A percentile compares a stretch with the other conserved stretches of the same genome.
phyloP scores from a whole-genome alignment of 371 early-diverging fungal genomes.

The Lichtheimia hyalospora region DNA sequence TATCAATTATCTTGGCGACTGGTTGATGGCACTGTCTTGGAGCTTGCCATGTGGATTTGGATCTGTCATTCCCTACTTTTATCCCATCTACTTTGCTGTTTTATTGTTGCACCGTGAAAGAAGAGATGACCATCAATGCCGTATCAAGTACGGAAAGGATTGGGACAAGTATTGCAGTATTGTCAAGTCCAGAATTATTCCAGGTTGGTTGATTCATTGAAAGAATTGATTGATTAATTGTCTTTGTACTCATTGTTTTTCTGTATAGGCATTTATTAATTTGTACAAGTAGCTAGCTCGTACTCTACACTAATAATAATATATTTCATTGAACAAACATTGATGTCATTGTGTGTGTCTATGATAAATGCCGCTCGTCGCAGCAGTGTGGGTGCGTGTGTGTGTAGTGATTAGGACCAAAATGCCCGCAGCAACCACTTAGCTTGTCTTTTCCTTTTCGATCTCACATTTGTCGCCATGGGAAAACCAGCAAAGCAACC shows the following conservation, averaged over 20 bases:
- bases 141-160: constrained; percentile 86
- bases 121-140: constrained; percentile 89
- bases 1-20: constrained; percentile 91
- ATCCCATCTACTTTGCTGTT: constrained; percentile 86
- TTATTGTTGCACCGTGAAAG: constrained; percentile 86
- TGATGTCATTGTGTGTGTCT: not conserved
- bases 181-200: constrained; percentile 87
- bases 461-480: constrained; percentile 19
- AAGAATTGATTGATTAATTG: not conserved
- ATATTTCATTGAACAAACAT: no score
- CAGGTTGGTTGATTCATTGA: constrained; percentile 50
- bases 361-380: not conserved
- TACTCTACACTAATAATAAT: not conserved
- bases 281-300: not conserved
- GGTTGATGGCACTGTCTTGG: constrained; percentile 84
- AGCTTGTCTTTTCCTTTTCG: not conserved
- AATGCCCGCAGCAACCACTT: no score
- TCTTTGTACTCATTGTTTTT: not conserved
- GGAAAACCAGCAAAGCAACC: constrained; percentile 53
- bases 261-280: constrained; percentile 7
- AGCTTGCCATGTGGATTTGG: constrained; percentile 69
- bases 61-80: constrained; percentile 88
- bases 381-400: no score
- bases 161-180: constrained; percentile 88
- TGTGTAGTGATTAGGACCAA: not conserved